Base-by-base conservation (phyloP, 164 flowering plant species). In the Vitis vinifera region DNA sequence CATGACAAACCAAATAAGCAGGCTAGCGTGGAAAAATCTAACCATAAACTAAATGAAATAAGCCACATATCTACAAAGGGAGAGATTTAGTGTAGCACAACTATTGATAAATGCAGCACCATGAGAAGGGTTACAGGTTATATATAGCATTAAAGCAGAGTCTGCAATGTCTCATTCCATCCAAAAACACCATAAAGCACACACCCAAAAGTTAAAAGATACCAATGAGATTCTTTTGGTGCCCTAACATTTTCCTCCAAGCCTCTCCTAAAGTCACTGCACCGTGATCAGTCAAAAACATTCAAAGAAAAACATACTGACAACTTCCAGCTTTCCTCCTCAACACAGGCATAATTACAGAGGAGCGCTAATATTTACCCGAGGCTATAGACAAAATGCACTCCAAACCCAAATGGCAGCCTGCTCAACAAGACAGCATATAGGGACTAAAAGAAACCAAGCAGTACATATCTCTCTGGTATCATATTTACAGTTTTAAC, bases 401-500 rank as follows among this genome's bases (percentile, higher is more conserved):
- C 62, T 47, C 66, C 49, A 65, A 55, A 57, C 60, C 64, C 75
- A 16, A 48, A 55, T 65, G 9, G 9, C 55, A 53, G 30, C 62
- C 56, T 57, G 48, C 75, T 29, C 51, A 55, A 12, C 60, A 9
- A 47, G 10, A 63, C 59, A 30, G 31, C 53, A 63, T 59, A 62
- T 66, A 69, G n/a, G 10, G n/a, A 57, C 51, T 29, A 51, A 23
- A 30, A 44, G n/a, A 63, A 66, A 53, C 62, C 61, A 75, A 67
- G 8, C 37, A 63, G 48, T 37, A 51, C 17, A 62, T 14, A 27
- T 65, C 55, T 62, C 59, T 64, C 50, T 19, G 15, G 59, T 51
- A 50, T 30, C 62, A 74, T 74, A 80, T 77, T 67, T 71, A 80
- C 83, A 80, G 70, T 67, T 65, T 70, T 48, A 65, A 68, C 70